Evolutionary conservation across 148 eudicot genomes (phyloP), one percentile per base, ranked within the genome.

Genomic region (Drosera capensis): DNA sequence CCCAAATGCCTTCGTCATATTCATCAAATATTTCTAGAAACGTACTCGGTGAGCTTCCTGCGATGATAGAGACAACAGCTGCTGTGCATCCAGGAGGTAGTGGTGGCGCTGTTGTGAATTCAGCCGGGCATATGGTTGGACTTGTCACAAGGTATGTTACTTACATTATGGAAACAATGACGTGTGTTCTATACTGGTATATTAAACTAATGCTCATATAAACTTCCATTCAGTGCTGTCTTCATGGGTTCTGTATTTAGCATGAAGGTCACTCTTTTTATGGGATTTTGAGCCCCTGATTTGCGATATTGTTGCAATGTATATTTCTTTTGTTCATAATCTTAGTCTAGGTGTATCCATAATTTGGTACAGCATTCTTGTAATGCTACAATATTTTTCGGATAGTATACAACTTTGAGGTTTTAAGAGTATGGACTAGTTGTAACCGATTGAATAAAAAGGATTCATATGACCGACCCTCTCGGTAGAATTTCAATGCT

Each of bases 31-130:
- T 19, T 40, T 48, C 25, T 12, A 29, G 23, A 22, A 37, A 43
- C 45, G 45, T 43, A 29, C 39, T 43, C 11, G 63, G 49, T 52
- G 54, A 44, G 19, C 38, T 75, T 58, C 95, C 99, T 7, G 95
- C 73, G 29, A 84, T 90, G 99, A 68, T 90, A 30, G 87, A 84
- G 75, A 90, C 99, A 49, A 84, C 99, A 31, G 99, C 99, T 20
- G 80, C 99, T 54, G 99, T 90, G 25, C 88, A 90, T 68, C 95
- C 99, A 48, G 99, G 99, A 63, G 77, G 82, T 44, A 90, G 99
- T 62, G 99, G 99, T 13, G 99, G 99, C 49, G 92, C 87, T 24
- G 73, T 90, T 25, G 74, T 90, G 35, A 70, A 78, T 56, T 64
- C 88, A 58, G 54, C 66, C 40, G 99, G 99, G 56, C 67, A 43